Conservation (phyloP, 176 grass and related monocot species). For the Cenchrus fungigraminus region DNA sequence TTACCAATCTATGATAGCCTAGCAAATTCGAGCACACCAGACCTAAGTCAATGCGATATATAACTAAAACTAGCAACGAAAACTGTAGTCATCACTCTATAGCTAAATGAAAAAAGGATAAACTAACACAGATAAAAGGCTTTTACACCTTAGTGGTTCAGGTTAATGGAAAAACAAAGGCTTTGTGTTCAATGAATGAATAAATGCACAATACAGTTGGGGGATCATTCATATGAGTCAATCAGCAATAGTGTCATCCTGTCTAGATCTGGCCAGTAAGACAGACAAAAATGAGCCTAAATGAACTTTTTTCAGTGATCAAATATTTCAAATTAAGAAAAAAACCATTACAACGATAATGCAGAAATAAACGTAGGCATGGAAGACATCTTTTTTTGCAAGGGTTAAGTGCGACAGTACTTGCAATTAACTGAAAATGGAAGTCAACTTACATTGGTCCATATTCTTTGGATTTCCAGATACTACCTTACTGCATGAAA, state of each 20-base stretch:
- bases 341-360: neutral
- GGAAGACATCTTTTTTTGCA: neutral
- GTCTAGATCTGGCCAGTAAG: neutral
- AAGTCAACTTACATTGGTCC: constrained; percentile 37
- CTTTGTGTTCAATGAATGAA: neutral
- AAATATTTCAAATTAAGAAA: neutral
- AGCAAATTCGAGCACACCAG: neutral
- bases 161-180: neutral
- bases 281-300: neutral
- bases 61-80: neutral
- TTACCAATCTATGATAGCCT: constrained; percentile 5
- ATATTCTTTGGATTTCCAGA: constrained; percentile 39
- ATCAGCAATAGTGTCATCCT: neutral
- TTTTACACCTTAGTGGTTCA: constrained; percentile 16
- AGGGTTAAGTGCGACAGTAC: neutral
- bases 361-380: neutral
- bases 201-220: neutral
- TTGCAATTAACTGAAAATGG: neutral
- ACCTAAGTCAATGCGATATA: constrained; percentile 19
- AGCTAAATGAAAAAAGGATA: neutral
- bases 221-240: neutral
- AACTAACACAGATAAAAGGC: neutral
- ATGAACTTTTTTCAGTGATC: neutral
- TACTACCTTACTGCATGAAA: constrained; percentile 45
- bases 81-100: neutral